phyloP scores from a whole-genome alignment of 2,329 filamentous ascomycete species.

The Colletotrichum simmondsii region DNA sequence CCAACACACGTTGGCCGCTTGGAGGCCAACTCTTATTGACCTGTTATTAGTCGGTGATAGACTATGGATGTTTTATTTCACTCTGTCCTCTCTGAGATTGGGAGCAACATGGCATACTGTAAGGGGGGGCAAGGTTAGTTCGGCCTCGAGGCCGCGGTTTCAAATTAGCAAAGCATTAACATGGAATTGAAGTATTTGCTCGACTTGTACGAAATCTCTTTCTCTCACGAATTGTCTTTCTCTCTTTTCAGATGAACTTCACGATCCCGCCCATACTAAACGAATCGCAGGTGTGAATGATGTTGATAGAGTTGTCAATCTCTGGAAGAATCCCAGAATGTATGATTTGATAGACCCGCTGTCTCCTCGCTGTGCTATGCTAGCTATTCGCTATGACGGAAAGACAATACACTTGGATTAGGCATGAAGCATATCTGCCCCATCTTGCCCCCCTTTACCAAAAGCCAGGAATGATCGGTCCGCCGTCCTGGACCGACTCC shows the following conservation, averaged over 20 bases:
- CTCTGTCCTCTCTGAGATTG: neutral
- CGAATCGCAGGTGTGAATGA: neutral
- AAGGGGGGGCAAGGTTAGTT: neutral
- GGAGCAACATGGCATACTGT: neutral
- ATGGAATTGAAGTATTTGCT: neutral
- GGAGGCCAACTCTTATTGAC: neutral
- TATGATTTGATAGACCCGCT: too few species aligned
- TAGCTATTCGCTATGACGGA: neutral
- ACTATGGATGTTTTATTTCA: neutral
- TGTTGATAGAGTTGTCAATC: neutral
- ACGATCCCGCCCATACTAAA: too few species aligned
- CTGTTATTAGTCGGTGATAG: slow-evolving; percentile 5
- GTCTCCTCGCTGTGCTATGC: neutral
- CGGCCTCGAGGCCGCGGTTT: neutral
- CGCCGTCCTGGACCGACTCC: neutral
- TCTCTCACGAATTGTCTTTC: neutral
- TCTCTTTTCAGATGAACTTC: neutral
- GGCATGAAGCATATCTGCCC: too few species aligned
- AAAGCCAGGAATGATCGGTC: neutral
- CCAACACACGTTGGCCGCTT: neutral
- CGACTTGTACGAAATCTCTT: neutral
- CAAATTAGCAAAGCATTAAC: neutral
- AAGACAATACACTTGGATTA: too few species aligned
- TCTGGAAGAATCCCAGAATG: neutral
- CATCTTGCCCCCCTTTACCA: neutral